Percentiles rank a stretch among this genome's conserved stretches.
phyloP scores from a whole-genome alignment of 768 basidiomycete genomes.

The Podaxis mareebaensis region DNA sequence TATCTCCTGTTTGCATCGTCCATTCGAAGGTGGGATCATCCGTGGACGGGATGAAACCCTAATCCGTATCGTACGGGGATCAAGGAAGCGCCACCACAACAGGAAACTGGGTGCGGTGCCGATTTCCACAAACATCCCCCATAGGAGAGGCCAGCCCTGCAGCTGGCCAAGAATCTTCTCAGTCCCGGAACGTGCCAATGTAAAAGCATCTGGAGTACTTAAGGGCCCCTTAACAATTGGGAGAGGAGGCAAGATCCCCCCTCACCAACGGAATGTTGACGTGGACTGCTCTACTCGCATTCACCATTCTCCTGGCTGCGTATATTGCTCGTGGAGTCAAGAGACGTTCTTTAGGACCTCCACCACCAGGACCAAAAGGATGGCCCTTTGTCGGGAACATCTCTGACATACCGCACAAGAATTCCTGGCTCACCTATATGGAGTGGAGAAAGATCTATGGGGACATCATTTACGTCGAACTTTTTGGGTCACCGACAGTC shows the following conservation, averaged over 20 bases:
- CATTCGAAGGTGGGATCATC: no score
- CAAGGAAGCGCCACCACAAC: no score
- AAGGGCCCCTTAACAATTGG: neutral
- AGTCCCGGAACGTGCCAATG: no score
- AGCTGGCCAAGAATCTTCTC: no score
- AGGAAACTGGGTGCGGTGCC: no score
- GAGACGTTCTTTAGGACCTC: neutral
- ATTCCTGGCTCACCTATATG: conserved; percentile 32
- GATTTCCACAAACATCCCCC: no score
- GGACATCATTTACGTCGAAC: conserved; percentile 31
- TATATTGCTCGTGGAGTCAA: neutral
- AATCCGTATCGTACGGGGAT: no score
- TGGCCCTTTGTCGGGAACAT: conserved; percentile 34
- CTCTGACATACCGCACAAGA: conserved; percentile 26
- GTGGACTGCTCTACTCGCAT: neutral
- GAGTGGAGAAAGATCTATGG: conserved; percentile 31
- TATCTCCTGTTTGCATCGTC: no score
- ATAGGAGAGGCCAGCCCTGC: no score
- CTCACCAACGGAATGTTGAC: neutral
- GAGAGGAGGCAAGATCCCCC: neutral
- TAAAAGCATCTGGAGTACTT: no score
- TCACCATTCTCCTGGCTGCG: neutral
- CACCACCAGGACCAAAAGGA: conserved; percentile 36
- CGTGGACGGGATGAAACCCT: no score
- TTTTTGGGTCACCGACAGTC: conserved; percentile 38